Evolutionary conservation across 768 basidiomycete species (phyloP), one percentile per base, ranked within the genome.

Genomic region (Hebeloma cylindrosporum): DNA sequence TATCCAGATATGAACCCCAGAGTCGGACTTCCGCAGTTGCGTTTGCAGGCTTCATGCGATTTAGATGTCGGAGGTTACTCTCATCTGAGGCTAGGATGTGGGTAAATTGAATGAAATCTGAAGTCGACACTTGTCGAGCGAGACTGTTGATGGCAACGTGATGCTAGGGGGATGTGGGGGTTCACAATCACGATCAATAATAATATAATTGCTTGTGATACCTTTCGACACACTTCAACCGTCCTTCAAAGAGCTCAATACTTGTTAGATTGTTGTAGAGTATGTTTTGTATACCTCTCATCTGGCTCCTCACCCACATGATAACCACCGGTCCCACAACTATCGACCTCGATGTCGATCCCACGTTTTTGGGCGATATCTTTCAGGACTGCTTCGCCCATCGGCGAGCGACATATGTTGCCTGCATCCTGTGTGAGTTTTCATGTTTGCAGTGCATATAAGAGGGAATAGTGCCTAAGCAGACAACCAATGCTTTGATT

Each of bases 371-470:
- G 65, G 7, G 86, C 88, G 45, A 81, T 75, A 42, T 89, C 74
- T 48, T 68, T 73, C 22, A 94, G 73, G 17, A 94, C 88, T 2
- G 91, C 93, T 67, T 93, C 90, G 22, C 91, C 93, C 82, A 95
- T 90, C 0, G 93, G 92, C 17, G 89, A 92, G 25, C 93, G 83
- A 60, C 91, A 91, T 47, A 91, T 90, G 60, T 91, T 91, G 9
- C 88, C 88, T 74, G 50, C 41, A 26, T 29, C 45, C 22, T 52
- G 41, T 30, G 14, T 20, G 10, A 31, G 35, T 36, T 28, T 25
- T 10, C 41, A 25, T 14, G 27, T 27, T 22, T 29, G 21, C 22
- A 21, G 20, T 36, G 26, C 6, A 26, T 21, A 37, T 11, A 35
- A 23, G 14, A 43, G n/a, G 20, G 27, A 31, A 29, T 16, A 54